Conservation (phyloP, 176 grass and related monocot species). For the Thinopyrum elongatum region DNA sequence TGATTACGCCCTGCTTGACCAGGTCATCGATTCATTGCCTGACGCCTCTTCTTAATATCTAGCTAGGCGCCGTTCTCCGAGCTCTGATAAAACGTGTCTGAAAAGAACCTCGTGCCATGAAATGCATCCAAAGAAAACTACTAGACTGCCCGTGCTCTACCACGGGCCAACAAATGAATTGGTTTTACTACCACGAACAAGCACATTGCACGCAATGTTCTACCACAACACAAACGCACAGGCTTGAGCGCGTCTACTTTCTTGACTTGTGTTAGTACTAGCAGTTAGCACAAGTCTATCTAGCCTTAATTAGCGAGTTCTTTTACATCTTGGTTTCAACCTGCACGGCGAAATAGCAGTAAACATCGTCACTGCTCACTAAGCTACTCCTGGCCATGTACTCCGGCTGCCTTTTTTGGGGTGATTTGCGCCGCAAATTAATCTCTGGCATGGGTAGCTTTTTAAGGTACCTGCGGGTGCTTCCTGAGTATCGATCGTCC, state of each 20-base stretch:
- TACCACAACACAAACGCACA: no score
- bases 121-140: no score
- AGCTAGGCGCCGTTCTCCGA: background rate
- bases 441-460: background rate
- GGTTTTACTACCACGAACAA: no score
- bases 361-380: background rate
- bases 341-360: background rate
- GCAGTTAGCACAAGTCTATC: no score
- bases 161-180: no score
- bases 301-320: background rate
- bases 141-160: no score
- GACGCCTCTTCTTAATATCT: background rate
- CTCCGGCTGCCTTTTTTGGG: background rate
- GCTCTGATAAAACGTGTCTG: no score
- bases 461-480: background rate
- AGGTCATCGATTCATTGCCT: background rate
- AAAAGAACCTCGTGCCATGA: background rate
- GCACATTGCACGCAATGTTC: no score
- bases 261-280: no score
- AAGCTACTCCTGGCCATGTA: background rate
- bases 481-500: background rate
- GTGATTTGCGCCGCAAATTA: background rate
- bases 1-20: conserved; percentile 15
- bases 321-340: background rate
- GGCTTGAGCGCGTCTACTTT: no score